Evolutionary conservation across 2,329 filamentous ascomycete genomes (phyloP).

Genomic region (Ceratocystis alfenasii): DNA sequence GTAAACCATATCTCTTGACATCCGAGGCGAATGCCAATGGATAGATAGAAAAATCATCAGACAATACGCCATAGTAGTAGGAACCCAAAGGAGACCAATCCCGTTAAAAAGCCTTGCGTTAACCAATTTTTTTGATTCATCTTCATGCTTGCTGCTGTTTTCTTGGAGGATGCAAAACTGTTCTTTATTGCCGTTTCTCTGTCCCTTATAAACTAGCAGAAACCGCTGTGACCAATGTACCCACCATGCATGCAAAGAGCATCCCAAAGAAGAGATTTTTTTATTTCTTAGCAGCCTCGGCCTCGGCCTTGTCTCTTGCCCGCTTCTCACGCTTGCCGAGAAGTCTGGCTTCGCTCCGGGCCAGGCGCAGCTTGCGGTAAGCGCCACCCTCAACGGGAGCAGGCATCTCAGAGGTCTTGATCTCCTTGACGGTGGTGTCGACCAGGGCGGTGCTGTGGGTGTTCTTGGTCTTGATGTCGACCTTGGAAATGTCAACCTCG

Average conservation of each 20-base stretch:
- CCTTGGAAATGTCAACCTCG: constrained; percentile 57
- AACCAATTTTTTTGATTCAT: constrained; percentile 22
- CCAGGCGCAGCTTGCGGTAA: constrained; percentile 72
- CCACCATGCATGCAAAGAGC: constrained; percentile 18
- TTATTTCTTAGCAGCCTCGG: constrained; percentile 79
- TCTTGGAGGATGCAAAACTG: constrained; percentile 29
- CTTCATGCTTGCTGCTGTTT: constrained; percentile 14
- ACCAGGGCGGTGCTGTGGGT: constrained; percentile 58
- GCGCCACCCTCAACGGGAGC: constrained; percentile 68
- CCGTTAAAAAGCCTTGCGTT: constrained; percentile 27
- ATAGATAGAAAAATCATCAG: constrained; percentile 20
- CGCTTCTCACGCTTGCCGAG: constrained; percentile 86
- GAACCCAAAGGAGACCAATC: constrained; percentile 33
- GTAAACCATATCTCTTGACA: constrained; percentile 9
- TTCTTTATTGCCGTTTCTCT: constrained; percentile 24
- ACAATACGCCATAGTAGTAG: constrained; percentile 22
- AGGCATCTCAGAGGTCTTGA: constrained; percentile 73
- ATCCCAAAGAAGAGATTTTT: constrained; percentile 32
- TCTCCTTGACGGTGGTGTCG: constrained; percentile 54
- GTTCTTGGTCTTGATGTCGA: constrained; percentile 40
- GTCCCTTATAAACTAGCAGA: constrained; percentile 22
- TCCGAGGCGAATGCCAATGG: constrained; percentile 8
- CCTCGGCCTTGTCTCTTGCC: constrained; percentile 73
- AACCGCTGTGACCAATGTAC: constrained; percentile 21
- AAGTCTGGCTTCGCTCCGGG: constrained; percentile 71